Conservation (phyloP, 1,284 basidiomycete species). For the Fomitopsis betulina region DNA sequence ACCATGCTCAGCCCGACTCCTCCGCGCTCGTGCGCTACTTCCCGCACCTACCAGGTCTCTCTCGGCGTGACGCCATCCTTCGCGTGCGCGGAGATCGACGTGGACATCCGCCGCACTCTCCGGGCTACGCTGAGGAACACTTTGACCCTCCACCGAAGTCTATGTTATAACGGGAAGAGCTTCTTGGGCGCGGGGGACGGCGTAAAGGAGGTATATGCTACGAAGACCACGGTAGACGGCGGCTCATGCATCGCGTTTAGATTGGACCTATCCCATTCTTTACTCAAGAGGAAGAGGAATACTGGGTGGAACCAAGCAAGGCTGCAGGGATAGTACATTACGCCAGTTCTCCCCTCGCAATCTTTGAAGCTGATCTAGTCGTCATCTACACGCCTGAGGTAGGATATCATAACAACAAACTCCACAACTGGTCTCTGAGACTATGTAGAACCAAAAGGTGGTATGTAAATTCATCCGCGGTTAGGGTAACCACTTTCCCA, state of each 20-base stretch:
- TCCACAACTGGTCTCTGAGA: neutral
- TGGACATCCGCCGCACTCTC: slow-evolving; percentile 48
- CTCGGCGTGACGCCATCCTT: slow-evolving; percentile 45
- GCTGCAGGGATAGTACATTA: slow-evolving; percentile 55
- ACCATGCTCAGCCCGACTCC: slow-evolving; percentile 43
- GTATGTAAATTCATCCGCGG: slow-evolving; percentile 46
- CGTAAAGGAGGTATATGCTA: slow-evolving; percentile 32
- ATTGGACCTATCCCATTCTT: slow-evolving; percentile 60
- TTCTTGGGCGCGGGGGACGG: slow-evolving; percentile 51
- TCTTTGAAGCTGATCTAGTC: neutral
- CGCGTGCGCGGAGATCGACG: slow-evolving; percentile 49
- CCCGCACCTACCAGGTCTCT: slow-evolving; percentile 58
- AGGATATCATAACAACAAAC: slow-evolving; percentile 7
- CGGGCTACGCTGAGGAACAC: slow-evolving; percentile 49
- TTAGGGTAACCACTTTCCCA: slow-evolving; percentile 55
- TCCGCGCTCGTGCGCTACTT: slow-evolving; percentile 36
- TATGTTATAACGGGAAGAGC: slow-evolving; percentile 47
- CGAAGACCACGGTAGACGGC: neutral
- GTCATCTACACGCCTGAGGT: slow-evolving; percentile 31
- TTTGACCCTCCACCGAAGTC: slow-evolving; percentile 47
- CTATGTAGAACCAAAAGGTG: slow-evolving; percentile 43
- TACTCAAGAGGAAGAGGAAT: slow-evolving; percentile 54
- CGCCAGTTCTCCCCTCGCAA: neutral
- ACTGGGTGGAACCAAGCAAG: slow-evolving; percentile 55
- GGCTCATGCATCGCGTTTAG: slow-evolving; percentile 25